These are phyloP conservation scores for Didymella exigua DNA, from an alignment of 2,329 filamentous ascomycete species.

Conservation along the genomic window DNA sequence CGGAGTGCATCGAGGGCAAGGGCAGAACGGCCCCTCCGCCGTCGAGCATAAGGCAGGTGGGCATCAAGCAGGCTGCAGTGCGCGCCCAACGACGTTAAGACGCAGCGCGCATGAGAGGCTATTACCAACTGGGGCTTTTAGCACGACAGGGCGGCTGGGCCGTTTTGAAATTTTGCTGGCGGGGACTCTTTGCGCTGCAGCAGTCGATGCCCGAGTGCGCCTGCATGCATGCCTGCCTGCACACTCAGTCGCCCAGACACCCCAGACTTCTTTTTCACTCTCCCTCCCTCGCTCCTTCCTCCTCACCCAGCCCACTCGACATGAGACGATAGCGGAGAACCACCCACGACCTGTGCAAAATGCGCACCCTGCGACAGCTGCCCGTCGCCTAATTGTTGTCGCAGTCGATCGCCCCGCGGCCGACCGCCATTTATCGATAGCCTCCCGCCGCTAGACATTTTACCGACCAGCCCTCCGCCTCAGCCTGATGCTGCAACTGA, in stretches of 20 bases:
- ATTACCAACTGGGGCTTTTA: constrained; percentile 21
- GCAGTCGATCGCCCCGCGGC: constrained; percentile 21
- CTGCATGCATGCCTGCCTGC: constrained; percentile 26
- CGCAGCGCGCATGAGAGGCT: constrained; percentile 31
- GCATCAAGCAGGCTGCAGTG: constrained; percentile 20
- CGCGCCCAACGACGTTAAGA: constrained; percentile 33
- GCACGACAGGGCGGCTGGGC: constrained; percentile 22
- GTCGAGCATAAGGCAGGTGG: constrained; percentile 5
- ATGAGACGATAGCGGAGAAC: constrained; percentile 20
- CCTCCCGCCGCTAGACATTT: constrained; percentile 28
- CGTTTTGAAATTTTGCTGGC: constrained; percentile 37
- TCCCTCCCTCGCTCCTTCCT: constrained; percentile 8
- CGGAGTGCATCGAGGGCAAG: neutral
- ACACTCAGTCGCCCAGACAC: constrained; percentile 17
- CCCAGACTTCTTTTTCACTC: constrained; percentile 18
- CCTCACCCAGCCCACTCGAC: constrained; percentile 9
- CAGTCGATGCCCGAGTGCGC: constrained; percentile 31
- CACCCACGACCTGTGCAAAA: constrained; percentile 4
- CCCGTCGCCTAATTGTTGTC: constrained; percentile 25
- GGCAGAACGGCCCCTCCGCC: neutral
- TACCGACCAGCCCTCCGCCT: constrained; percentile 17
- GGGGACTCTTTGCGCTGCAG: constrained; percentile 24
- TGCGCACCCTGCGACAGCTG: constrained; percentile 19
- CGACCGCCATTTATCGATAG: constrained; percentile 26
- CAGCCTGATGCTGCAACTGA: constrained; percentile 9